phyloP scores from a whole-genome alignment of 768 basidiomycete species.

The Rhizopogon roseolus region DNA sequence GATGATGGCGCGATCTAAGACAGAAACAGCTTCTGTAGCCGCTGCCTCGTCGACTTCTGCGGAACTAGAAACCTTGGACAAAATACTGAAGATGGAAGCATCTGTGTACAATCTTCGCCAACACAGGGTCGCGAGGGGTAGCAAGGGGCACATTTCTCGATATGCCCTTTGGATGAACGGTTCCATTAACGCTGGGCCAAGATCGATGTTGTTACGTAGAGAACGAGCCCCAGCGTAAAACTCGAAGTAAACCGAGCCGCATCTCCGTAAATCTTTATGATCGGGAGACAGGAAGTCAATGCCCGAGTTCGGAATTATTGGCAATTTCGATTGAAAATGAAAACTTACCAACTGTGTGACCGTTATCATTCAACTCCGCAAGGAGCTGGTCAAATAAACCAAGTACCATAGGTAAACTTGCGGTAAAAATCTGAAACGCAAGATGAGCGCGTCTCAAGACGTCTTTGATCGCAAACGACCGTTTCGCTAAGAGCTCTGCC shows the following conservation, averaged over 20 bases:
- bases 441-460: too few species aligned
- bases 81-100: conserved; percentile 53
- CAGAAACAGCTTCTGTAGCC: conserved; percentile 43
- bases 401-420: background rate
- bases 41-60: conserved; percentile 12
- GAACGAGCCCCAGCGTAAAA: background rate
- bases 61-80: conserved; percentile 28
- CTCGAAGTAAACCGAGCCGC: background rate
- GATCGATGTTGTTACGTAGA: conserved; percentile 4
- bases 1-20: conserved; percentile 78
- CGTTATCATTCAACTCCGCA: background rate
- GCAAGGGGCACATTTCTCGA: conserved; percentile 40
- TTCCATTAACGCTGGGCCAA: conserved; percentile 15
- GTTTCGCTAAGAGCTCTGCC: background rate
- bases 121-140: conserved; percentile 27
- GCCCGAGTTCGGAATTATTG: background rate
- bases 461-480: background rate
- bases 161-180: conserved; percentile 44
- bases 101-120: conserved; percentile 81
- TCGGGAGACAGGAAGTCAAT: background rate
- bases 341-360: conserved; percentile 1
- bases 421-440: background rate
- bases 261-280: background rate
- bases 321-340: background rate
- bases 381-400: conserved; percentile 1